Evolutionary conservation across 441 rosid species (phyloP).

Genomic region (Pelargonium fulgidum): DNA sequence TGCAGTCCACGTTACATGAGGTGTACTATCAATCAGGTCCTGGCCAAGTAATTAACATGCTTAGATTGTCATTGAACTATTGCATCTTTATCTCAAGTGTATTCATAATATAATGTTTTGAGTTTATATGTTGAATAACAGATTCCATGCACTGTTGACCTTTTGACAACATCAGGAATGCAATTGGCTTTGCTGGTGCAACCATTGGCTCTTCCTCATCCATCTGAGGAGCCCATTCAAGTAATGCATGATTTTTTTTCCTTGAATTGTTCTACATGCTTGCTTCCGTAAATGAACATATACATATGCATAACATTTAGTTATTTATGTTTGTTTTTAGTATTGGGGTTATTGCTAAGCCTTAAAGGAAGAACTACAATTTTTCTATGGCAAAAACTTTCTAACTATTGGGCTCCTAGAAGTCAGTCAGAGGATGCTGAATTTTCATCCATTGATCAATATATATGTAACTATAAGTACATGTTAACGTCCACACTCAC

Average conservation of each 20-base stretch:
- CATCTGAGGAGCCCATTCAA: slow-evolving; percentile 33
- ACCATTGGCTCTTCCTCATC: slow-evolving; percentile 32
- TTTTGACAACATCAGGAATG: slow-evolving; percentile 31
- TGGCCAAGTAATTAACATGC: slow-evolving; percentile 8
- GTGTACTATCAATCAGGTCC: slow-evolving; percentile 53
- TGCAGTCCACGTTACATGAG: slow-evolving; percentile 60
- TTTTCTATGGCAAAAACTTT: too few species aligned
- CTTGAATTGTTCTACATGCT: not conserved
- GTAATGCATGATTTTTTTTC: slow-evolving; percentile 15
- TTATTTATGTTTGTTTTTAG: too few species aligned
- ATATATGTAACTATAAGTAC: not conserved
- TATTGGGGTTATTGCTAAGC: too few species aligned
- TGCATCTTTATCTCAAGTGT: not conserved
- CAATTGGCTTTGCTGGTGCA: slow-evolving; percentile 30
- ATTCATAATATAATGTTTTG: not conserved
- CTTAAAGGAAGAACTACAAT: too few species aligned
- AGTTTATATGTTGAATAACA: slow-evolving; percentile 7
- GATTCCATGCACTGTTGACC: slow-evolving; percentile 32
- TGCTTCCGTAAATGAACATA: not conserved
- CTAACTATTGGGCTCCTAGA: too few species aligned
- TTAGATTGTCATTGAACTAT: not conserved
- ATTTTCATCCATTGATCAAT: too few species aligned
- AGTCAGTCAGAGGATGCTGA: too few species aligned
- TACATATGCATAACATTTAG: too few species aligned
- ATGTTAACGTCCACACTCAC: not conserved